Conservation (phyloP, 2,329 filamentous ascomycete genomes). For the Diaporthe vaccinii region DNA sequence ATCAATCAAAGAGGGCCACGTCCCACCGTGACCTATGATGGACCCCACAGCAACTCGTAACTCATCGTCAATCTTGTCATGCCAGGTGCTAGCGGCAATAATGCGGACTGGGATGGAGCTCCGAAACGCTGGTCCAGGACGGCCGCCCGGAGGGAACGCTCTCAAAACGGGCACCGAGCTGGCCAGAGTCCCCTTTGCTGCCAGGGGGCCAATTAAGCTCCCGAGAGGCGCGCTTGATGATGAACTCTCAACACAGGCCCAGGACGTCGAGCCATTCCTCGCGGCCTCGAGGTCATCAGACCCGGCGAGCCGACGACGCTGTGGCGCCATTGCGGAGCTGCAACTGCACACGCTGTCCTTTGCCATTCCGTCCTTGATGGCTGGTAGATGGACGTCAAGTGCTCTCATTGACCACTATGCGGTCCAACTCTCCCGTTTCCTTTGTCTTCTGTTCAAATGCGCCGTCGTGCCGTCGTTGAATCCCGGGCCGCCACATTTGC, state of each 20-base stretch:
- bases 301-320: neutral
- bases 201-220: slow-evolving; percentile 35
- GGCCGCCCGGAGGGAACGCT: slow-evolving; percentile 7
- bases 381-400: neutral
- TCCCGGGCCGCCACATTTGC: slow-evolving; percentile 23
- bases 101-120: slow-evolving; percentile 34
- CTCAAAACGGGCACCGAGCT: slow-evolving; percentile 23
- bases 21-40: slow-evolving; percentile 34
- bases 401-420: neutral
- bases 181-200: neutral
- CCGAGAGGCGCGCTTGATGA: slow-evolving; percentile 34
- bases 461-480: slow-evolving; percentile 19
- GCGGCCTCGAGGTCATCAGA: slow-evolving; percentile 30
- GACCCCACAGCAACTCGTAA: slow-evolving; percentile 37
- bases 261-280: slow-evolving; percentile 18
- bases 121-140: slow-evolving; percentile 25
- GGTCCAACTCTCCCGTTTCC: neutral
- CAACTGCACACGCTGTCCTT: slow-evolving; percentile 23
- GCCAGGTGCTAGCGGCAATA: slow-evolving; percentile 28
- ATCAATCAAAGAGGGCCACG: slow-evolving; percentile 41
- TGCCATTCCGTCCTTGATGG: slow-evolving; percentile 1
- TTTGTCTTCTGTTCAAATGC: neutral
- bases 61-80: slow-evolving; percentile 35
- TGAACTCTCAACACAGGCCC: slow-evolving; percentile 11
- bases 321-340: slow-evolving; percentile 26